Evolutionary conservation across 352 stramenopile genomes (phyloP), one percentile per base, ranked within the genome.

Genomic region (Phytophthora podocarpi): DNA sequence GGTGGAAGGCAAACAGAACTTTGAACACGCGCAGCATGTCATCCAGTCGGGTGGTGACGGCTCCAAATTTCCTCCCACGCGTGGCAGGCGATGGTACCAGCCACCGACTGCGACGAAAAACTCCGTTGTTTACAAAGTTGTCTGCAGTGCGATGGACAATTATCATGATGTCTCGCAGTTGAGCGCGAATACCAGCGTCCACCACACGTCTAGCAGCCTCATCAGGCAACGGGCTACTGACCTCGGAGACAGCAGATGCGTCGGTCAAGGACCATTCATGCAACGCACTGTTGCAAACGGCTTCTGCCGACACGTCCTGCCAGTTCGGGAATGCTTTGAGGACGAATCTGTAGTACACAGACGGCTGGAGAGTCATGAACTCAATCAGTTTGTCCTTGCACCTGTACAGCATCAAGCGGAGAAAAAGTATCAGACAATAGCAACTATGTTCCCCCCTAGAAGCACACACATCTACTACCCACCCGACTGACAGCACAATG

Each of bases 401-500:
- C 10, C 78, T 87, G 39, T 12, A 43, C 26, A 49, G 18, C 28
- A 24, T 27, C 9, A 36, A 59, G 30, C 10, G 34, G 26, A n/a
- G n/a, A n/a, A n/a, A n/a, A n/a, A n/a, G n/a, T n/a, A n/a, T n/a
- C n/a, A n/a, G n/a, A n/a, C n/a, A n/a, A n/a, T n/a, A n/a, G n/a
- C n/a, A n/a, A n/a, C n/a, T n/a, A n/a, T n/a, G n/a, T n/a, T n/a
- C n/a, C n/a, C n/a, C n/a, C n/a, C n/a, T n/a, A n/a, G n/a, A n/a
- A n/a, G n/a, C n/a, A n/a, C n/a, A n/a, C n/a, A n/a, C 16, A 11
- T 20, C 18, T 26, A 28, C 7, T 18, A 68, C 70, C 9, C 54
- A 87, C 80, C 76, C 52, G 24, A 87, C 74, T 9, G 80, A 88
- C 0, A 90, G 42, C 21, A 73, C 71, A 12, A 91, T 34, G 40